A percentile compares a stretch with the other conserved stretches of the same genome.
Evolutionary conservation across 192 early-diverging fungal genomes (phyloP).

Genomic region (Umbelopsis sp.): DNA sequence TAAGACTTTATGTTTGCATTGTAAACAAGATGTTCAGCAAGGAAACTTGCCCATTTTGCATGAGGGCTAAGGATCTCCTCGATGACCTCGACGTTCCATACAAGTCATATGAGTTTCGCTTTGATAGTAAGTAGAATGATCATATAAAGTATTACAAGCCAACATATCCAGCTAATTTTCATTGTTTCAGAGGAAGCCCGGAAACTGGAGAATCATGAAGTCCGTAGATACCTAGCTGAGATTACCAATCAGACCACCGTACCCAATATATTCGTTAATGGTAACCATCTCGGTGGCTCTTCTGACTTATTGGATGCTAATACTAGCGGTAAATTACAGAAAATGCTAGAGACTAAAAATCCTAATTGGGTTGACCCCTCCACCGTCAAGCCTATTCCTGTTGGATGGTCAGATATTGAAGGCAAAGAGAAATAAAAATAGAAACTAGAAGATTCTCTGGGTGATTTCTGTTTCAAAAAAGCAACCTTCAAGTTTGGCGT

Average conservation of each 20-base stretch:
- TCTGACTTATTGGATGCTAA: slow-evolving; percentile 55
- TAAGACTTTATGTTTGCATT: background rate
- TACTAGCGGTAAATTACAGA: slow-evolving; percentile 45
- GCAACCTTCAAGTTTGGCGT: background rate
- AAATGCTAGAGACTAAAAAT: slow-evolving; percentile 41
- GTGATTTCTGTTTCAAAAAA: background rate
- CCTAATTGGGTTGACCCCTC: background rate
- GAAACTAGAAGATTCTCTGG: background rate
- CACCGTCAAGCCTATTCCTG: background rate
- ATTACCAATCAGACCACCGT: slow-evolving; percentile 65
- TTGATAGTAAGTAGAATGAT: background rate
- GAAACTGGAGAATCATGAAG: background rate
- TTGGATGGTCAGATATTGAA: background rate
- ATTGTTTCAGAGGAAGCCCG: background rate
- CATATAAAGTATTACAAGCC: background rate
- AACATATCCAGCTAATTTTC: background rate
- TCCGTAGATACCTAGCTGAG: slow-evolving; percentile 12
- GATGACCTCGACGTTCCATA: slow-evolving; percentile 53
- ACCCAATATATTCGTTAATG: slow-evolving; percentile 71
- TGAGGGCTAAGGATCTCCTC: slow-evolving; percentile 56
- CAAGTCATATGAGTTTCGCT: slow-evolving; percentile 60
- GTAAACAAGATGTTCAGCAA: slow-evolving; percentile 71
- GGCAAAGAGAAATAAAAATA: background rate
- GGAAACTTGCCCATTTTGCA: slow-evolving; percentile 67
- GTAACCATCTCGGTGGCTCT: slow-evolving; percentile 67